These are phyloP conservation scores for Amorphotheca resinae DNA, from an alignment of 495 filamentous ascomycete genomes.

Conservation along the genomic window DNA sequence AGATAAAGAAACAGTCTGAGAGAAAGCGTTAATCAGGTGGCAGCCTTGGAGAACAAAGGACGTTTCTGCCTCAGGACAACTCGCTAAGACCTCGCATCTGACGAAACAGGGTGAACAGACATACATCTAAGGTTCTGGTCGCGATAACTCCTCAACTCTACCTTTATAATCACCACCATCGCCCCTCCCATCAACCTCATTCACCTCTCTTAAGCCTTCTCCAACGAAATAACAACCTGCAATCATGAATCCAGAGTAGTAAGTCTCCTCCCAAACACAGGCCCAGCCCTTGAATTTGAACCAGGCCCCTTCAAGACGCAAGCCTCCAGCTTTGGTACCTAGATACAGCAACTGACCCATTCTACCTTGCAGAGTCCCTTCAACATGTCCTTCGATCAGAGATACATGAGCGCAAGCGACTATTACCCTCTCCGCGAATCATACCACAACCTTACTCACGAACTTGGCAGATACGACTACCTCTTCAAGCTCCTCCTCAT, in stretches of 20 bases:
- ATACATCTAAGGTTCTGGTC: background rate
- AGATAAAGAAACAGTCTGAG: too few species aligned
- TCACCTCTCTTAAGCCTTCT: conserved; percentile 1
- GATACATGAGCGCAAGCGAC: conserved; percentile 2
- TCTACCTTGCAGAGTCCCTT: conserved; percentile 15
- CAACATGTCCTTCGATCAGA: conserved; percentile 6
- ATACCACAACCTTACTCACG: conserved; percentile 10
- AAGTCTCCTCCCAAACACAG: conserved; percentile 29
- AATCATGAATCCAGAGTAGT: conserved; percentile 96
- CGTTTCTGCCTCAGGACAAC: background rate
- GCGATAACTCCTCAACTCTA: conserved; percentile 12
- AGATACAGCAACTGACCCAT: conserved; percentile 15
- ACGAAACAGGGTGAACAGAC: background rate
- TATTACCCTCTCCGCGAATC: conserved; percentile 3
- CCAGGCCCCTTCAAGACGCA: conserved; percentile 6
- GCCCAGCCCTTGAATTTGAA: conserved; percentile 9
- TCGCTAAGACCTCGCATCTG: background rate
- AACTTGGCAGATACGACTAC: conserved; percentile 82
- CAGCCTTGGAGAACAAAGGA: too few species aligned
- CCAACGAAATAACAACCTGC: conserved; percentile 11
- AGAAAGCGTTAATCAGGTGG: too few species aligned
- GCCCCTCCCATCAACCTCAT: conserved; percentile 5
- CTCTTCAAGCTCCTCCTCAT: conserved; percentile 99
- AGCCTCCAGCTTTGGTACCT: background rate
- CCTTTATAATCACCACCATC: conserved; percentile 4